These are phyloP conservation scores for Urostyla sp. DNA, from an alignment of 73 alveolate species.

Conservation along the genomic window DNA sequence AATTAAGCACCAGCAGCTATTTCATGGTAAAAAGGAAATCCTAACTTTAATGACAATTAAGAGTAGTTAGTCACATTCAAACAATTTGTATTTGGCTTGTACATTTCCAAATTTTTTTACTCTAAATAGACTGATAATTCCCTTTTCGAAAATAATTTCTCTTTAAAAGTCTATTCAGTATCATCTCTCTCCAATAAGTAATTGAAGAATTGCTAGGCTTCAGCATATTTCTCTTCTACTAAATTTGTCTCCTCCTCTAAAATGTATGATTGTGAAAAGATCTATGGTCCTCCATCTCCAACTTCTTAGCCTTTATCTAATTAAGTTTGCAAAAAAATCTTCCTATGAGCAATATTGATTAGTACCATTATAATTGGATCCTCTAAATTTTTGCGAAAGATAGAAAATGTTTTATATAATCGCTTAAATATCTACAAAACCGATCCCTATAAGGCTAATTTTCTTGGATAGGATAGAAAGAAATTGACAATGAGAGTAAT, in stretches of 20 bases:
- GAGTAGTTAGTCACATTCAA: conserved; percentile 1
- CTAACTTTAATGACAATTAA: conserved; percentile 49
- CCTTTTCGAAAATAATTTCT: conserved; percentile 36
- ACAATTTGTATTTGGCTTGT: conserved; percentile 19
- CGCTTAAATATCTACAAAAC: conserved; percentile 49
- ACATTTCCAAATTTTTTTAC: conserved; percentile 6
- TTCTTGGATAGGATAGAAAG: conserved; percentile 43
- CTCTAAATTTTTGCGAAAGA: conserved; percentile 56
- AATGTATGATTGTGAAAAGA: background rate
- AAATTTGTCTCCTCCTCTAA: background rate
- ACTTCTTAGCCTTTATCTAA: too few species aligned
- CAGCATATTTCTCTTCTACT: conserved; percentile 22
- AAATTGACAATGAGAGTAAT: conserved; percentile 62
- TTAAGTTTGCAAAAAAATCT: background rate
- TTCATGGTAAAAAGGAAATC: conserved; percentile 70
- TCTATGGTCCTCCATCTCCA: background rate
- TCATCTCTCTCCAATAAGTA: conserved; percentile 29
- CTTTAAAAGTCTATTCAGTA: conserved; percentile 42
- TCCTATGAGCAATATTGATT: conserved; percentile 36
- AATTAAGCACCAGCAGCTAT: conserved; percentile 77
- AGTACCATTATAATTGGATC: conserved; percentile 61
- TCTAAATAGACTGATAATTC: conserved; percentile 19
- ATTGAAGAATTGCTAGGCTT: conserved; percentile 44
- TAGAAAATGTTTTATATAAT: conserved; percentile 49
- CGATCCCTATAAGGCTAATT: background rate